These are phyloP conservation scores for Dacryopinax primogenitus DNA, from an alignment of 768 basidiomycete species.

Conservation along the genomic window DNA sequence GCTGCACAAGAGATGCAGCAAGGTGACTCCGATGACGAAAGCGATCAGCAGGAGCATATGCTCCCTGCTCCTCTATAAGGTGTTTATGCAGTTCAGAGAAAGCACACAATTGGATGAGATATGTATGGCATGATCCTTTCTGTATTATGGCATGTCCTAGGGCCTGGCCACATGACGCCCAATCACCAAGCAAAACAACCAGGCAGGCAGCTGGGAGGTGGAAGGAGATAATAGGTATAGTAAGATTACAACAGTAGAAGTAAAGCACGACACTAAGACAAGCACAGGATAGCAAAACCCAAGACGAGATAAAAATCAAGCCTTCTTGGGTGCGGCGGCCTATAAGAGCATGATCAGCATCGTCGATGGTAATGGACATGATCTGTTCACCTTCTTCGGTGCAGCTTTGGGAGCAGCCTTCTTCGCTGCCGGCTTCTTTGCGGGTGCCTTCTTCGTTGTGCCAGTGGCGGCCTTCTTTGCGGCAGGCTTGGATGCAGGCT, in stretches of 20 bases:
- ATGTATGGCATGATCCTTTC: conserved; percentile 4
- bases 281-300: conserved; percentile 7
- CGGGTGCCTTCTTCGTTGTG: conserved; percentile 25
- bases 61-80: not conserved
- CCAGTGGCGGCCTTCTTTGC: conserved; percentile 33
- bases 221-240: not conserved
- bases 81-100: not conserved
- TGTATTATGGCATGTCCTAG: conserved; percentile 9
- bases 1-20: conserved; percentile 32
- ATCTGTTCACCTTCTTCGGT: conserved; percentile 12
- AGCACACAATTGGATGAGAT: not conserved
- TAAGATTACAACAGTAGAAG: conserved; percentile 8
- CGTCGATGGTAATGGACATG: not conserved
- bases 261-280: conserved; percentile 4
- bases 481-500: conserved; percentile 31
- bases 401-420: conserved; percentile 27
- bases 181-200: conserved; percentile 6
- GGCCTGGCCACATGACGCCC: not conserved
- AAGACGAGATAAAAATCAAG: conserved; percentile 11
- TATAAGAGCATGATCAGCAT: conserved; percentile 10
- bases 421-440: conserved; percentile 27
- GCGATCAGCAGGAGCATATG: conserved; percentile 30
- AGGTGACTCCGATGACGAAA: conserved; percentile 53
- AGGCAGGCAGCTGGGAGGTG: not conserved
- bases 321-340: conserved; percentile 26